Conservation (phyloP, 495 filamentous ascomycete genomes). For the Cairneyella variabilis region DNA sequence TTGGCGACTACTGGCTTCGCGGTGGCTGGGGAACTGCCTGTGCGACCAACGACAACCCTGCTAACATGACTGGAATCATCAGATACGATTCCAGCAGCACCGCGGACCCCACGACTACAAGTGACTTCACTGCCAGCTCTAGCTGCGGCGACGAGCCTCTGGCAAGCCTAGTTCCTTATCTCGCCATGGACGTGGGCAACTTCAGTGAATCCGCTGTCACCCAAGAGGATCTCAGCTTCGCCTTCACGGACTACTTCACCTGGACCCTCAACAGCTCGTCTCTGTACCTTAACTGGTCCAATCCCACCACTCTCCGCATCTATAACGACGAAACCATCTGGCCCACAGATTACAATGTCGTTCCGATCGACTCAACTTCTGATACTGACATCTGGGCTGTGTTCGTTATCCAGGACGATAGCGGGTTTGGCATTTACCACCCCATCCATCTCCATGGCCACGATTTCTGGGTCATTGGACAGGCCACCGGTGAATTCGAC, state of each 20-base stretch:
- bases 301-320: conserved; percentile 37
- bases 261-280: conserved; percentile 40
- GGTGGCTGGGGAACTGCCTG: conserved; percentile 33
- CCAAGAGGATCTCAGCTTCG: conserved; percentile 20
- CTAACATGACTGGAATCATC: conserved; percentile 55
- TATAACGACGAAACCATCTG: conserved; percentile 32
- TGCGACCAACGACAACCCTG: conserved; percentile 35
- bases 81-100: conserved; percentile 41
- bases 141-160: conserved; percentile 32
- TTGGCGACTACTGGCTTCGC: conserved; percentile 55
- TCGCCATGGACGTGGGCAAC: conserved; percentile 30
- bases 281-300: conserved; percentile 40
- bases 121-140: conserved; percentile 19
- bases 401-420: conserved; percentile 33
- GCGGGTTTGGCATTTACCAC: conserved; percentile 31
- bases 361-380: conserved; percentile 26
- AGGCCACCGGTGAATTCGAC: conserved; percentile 34
- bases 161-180: conserved; percentile 28
- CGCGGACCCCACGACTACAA: conserved; percentile 31
- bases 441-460: too few relatives aligned
- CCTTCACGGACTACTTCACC: conserved; percentile 24
- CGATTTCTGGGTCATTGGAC: conserved; percentile 52
- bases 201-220: conserved; percentile 14
- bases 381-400: conserved; percentile 31
- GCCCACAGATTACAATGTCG: conserved; percentile 34